These are phyloP conservation scores for Emericellopsis atlantica DNA, from an alignment of 2,329 filamentous ascomycete genomes.

Conservation along the genomic window DNA sequence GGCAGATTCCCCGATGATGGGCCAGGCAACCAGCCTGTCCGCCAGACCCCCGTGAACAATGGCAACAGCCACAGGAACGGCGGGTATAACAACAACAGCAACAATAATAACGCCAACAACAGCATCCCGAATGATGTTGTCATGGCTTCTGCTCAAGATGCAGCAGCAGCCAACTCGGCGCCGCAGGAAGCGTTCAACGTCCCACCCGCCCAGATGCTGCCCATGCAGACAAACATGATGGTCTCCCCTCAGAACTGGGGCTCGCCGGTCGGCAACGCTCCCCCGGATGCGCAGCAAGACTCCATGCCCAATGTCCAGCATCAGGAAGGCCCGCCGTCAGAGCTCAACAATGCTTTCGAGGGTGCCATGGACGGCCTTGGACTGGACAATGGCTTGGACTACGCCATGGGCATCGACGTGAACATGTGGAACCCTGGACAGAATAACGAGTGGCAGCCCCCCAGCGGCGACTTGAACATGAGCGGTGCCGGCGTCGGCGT, in stretches of 20 bases:
- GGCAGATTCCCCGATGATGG: neutral
- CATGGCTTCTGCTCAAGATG: constrained; percentile 9
- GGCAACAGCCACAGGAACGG: too few species aligned
- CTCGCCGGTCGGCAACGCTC: neutral
- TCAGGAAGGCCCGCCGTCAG: constrained; percentile 10
- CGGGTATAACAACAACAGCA: too few species aligned
- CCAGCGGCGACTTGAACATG: constrained; percentile 15
- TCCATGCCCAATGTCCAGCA: constrained; percentile 1
- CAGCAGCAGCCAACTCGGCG: neutral
- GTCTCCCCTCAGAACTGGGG: neutral
- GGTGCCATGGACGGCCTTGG: constrained; percentile 33
- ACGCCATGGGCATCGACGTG: constrained; percentile 27
- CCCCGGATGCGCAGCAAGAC: neutral
- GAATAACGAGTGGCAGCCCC: constrained; percentile 2
- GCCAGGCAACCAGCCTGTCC: neutral
- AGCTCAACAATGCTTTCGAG: constrained; percentile 38
- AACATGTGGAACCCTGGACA: constrained; percentile 17
- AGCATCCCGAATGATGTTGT: neutral
- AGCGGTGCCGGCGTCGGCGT: constrained; percentile 15
- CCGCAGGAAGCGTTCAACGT: neutral
- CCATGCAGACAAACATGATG: neutral
- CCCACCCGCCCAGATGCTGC: neutral
- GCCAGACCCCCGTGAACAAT: neutral
- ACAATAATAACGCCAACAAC: neutral
- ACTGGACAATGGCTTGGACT: constrained; percentile 28